Evolutionary conservation across 495 filamentous ascomycete species (phyloP), one percentile per base, ranked within the genome.

Genomic region (Xylaria scruposa): DNA sequence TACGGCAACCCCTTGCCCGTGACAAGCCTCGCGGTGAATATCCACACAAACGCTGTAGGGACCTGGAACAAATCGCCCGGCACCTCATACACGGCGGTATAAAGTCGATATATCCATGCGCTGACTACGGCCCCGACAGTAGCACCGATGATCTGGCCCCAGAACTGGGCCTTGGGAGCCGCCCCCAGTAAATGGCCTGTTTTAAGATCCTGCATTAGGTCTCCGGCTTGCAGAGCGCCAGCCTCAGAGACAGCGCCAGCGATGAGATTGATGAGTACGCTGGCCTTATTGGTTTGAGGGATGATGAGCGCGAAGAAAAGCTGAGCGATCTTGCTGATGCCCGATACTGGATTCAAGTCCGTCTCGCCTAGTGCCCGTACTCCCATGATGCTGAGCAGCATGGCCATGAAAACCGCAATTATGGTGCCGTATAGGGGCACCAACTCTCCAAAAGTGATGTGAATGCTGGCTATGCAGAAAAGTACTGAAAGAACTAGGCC

Each of bases 121-220:
- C 90, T 94, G 13, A 97, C 88, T 5, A 98, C 85, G 13, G 97
- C 95, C 7, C 96, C 96, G n/a, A 94, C 90, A 0, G 93, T 87
- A 51, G 90, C 92, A 13, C 96, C 96, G 60, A 99, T 94, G 24
- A 98, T 90, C 78, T 98, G 97, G 1, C 96, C 96, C 82, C 92
- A 97, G 81, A 99, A 98, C 76, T 99, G 96, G 1, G 97, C 97
- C 67, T 92, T 95, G 17, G 97, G 96, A 13, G 94, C 89, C 10
- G 96, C 96, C 17, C 94, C 94, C 4, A 99, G 86, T 0, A 99
- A 83, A 81, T 99, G 94, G 4, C 96, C 96, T 0, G 96, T 97
- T 80, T 99, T 99, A 42, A 99, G 88, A 78, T 99, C 96, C 76
- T 99, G 96, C 92, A 99, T 94, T 78, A 99, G 90, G 78, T 99